These are phyloP conservation scores for Cutaneotrichosporon spelunceum DNA, from an alignment of 1,284 basidiomycete genomes.

Conservation along the genomic window DNA sequence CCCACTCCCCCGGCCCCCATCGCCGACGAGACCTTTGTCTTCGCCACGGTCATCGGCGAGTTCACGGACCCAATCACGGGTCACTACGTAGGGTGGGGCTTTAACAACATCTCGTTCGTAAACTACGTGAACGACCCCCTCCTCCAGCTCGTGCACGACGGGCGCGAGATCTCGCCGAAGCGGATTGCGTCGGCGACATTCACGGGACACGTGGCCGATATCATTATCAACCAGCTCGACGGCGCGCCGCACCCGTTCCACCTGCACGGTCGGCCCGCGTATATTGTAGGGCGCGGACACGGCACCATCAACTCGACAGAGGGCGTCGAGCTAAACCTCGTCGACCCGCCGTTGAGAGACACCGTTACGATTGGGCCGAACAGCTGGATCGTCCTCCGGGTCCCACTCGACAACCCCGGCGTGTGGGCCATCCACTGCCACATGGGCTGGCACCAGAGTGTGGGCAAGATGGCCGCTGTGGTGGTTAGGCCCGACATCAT, in stretches of 20 bases:
- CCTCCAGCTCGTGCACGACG: constrained; percentile 30
- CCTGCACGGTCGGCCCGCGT: constrained; percentile 34
- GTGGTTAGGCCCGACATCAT: constrained; percentile 27
- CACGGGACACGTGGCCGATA: constrained; percentile 1
- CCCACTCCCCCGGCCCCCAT: constrained; percentile 5
- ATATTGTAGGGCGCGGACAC: constrained; percentile 41
- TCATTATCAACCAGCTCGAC: constrained; percentile 47
- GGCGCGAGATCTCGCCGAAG: constrained; percentile 22
- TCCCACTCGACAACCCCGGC: constrained; percentile 29
- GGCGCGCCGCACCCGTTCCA: constrained; percentile 49
- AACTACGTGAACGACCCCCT: constrained; percentile 42
- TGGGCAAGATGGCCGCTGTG: constrained; percentile 19
- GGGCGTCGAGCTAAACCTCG: constrained; percentile 29
- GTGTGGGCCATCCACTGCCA: constrained; percentile 34
- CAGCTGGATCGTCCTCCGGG: constrained; percentile 32
- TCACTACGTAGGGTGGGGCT: constrained; percentile 27
- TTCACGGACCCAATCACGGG: constrained; percentile 26
- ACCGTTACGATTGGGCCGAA: constrained; percentile 37
- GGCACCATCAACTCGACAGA: constrained; percentile 33
- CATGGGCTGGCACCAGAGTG: constrained; percentile 32
- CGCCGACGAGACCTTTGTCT: constrained; percentile 22
- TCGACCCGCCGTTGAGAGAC: constrained; percentile 50
- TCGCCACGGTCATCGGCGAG: constrained; percentile 27
- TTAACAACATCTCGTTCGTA: constrained; percentile 36
- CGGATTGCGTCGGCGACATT: constrained; percentile 16